Evolutionary conservation across 1,284 basidiomycete species (phyloP).

Genomic region (Dichomitus squalens): DNA sequence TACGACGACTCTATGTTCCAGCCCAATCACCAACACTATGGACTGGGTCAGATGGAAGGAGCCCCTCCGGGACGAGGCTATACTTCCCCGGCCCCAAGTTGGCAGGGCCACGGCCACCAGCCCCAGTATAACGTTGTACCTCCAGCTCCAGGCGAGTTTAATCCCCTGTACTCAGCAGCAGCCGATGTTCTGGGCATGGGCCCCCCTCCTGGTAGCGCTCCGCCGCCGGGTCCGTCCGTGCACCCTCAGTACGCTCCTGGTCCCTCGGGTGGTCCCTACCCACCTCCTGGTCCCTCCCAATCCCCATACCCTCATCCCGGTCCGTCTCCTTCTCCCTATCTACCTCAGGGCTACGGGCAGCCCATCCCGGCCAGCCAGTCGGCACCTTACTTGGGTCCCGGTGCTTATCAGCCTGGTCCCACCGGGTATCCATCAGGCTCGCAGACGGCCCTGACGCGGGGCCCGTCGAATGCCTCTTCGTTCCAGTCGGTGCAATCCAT

Average conservation of each 20-base stretch:
- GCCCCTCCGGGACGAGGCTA: slow-evolving; percentile 31
- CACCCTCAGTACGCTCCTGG: slow-evolving; percentile 16
- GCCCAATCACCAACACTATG: slow-evolving; percentile 18
- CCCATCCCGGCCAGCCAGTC: slow-evolving; percentile 23
- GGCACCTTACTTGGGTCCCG: slow-evolving; percentile 25
- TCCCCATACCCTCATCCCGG: slow-evolving; percentile 20
- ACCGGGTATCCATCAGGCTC: slow-evolving; percentile 22
- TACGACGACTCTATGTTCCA: slow-evolving; percentile 35
- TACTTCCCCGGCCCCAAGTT: slow-evolving; percentile 32
- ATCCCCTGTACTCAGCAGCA: slow-evolving; percentile 69
- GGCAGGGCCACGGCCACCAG: slow-evolving; percentile 39
- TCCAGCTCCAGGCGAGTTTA: slow-evolving; percentile 45
- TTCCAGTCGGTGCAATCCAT: slow-evolving; percentile 33
- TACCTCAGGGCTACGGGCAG: slow-evolving; percentile 16
- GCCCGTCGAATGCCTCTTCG: slow-evolving; percentile 17
- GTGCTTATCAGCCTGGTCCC: slow-evolving; percentile 26
- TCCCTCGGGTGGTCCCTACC: slow-evolving; percentile 19
- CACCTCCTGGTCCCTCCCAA: slow-evolving; percentile 18
- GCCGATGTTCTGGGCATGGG: slow-evolving; percentile 82
- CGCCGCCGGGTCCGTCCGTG: slow-evolving; percentile 18
- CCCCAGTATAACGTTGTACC: slow-evolving; percentile 31
- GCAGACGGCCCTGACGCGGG: slow-evolving; percentile 18
- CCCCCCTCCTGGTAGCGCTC: slow-evolving; percentile 45
- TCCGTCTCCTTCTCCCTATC: slow-evolving; percentile 15
- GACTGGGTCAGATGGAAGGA: slow-evolving; percentile 10